Evolutionary conservation across 805 yeast species (phyloP), one percentile per base, ranked within the genome.

Genomic region (Candida endomychidarum): DNA sequence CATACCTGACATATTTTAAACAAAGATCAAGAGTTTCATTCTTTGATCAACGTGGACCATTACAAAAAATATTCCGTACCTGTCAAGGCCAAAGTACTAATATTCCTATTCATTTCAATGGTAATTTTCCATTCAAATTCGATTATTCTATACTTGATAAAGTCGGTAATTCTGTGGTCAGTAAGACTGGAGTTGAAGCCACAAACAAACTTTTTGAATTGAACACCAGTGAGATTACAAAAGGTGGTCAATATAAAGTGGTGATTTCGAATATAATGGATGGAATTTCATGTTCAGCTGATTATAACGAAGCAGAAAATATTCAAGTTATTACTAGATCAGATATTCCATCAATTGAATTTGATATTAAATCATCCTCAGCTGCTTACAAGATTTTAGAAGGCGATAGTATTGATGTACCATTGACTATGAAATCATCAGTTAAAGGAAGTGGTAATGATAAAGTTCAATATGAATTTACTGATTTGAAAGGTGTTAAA

Each of bases 121-220:
- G 99, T 10, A 80, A 81, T 48, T 77, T 84, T 0, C 98, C 98
- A 3, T 87, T 83, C 50, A 65, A 75, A 2, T 68, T 93, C 39
- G 70, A 68, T 16, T 90, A 89, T 60, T 85, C 80, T 39, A 64
- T 91, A 16, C 59, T 83, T 14, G 83, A 82, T 38, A 60, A 64
- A 5, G 17, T 31, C n/a, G 40, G 38, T 3, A 38, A 37, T 23
- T 10, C 14, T 4, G 34, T 47, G 2, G 12, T 26, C 2, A 16
- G 34, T 4, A 38, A 24, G 28, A 15, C 15, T 3, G 28, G 25
- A 7, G 41, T 35, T 16, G 32, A 23, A 22, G 29, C 43, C 7
- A 29, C 35, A 9, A 16, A 21, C 1, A n/a, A 11, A 2, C 14
- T 32, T 3, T 45, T 50, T 42, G 22, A 38, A 69, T 30, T 72